Base-by-base conservation (phyloP, 2,329 filamentous ascomycete genomes). In the Xylaria arbuscula region DNA sequence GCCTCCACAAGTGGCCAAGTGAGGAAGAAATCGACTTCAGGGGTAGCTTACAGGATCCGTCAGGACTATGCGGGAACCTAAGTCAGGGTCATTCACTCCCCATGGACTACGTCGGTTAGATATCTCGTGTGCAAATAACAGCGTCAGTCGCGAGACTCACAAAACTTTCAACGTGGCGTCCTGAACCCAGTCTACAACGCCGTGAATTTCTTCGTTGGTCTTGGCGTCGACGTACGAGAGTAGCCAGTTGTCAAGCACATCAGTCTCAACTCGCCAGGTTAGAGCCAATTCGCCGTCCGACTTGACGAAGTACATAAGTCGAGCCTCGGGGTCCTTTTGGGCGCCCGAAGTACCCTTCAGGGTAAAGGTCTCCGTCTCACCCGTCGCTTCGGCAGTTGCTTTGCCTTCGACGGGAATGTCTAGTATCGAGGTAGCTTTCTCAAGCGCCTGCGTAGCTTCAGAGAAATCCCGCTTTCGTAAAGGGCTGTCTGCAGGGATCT, bases 181-280 rank as follows among this genome's bases (percentile, higher is more conserved):
- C 6, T 84, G 80, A 54, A 87, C 84, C 67, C 88, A 89, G 78
- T 89, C 85, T 28, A 87, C 83, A 22, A 88, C 86, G 60, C 83
- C 86, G 57, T 86, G 80, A 9, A 89, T 73, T 55, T 84, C 76
- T 22, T 82, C 80, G 38, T 81, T 83, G 60, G 80, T 80, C 4
- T 77, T 75, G 4, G 86, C 85, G 60, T 89, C 84, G 38, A 89
- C 82, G 72, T 89, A 89, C 1, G 85, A 85, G 50, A 88, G 76
- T n/a, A 89, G 81, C 86, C 86, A 89, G 78, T 88, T 86, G 68
- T 84, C 82, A 9, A 81, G 67, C 48, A 88, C 77, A 65, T 89
- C 86, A 2, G 87, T 89, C 81, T 89, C 87, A 11, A 89, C 80
- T 73, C 87, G 80, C 87, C 87, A 89, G 0, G 85, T 80, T 22